phyloP scores from a whole-genome alignment of 768 basidiomycete genomes.

The Artomyces pyxidatus region DNA sequence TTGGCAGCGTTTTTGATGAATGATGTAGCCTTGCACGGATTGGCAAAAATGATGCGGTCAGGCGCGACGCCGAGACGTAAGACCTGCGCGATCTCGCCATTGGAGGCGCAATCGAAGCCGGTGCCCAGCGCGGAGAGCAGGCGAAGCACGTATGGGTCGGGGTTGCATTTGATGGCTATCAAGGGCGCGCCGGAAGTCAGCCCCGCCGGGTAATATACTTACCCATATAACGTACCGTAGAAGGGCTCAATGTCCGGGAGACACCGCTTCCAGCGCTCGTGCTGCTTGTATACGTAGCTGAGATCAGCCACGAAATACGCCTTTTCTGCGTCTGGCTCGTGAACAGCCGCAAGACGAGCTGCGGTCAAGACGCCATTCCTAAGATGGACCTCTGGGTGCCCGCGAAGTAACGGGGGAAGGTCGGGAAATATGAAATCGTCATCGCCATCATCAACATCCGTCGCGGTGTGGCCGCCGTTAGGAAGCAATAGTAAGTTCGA shows the following conservation, averaged over 20 bases:
- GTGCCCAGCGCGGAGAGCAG: constrained; percentile 84
- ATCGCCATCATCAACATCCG: not conserved
- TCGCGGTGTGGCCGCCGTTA: too few species aligned
- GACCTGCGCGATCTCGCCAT: constrained; percentile 82
- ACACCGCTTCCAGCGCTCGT: constrained; percentile 68
- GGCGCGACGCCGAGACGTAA: constrained; percentile 67
- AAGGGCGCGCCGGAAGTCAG: constrained; percentile 45
- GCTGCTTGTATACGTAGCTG: constrained; percentile 76
- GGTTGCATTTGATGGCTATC: constrained; percentile 94
- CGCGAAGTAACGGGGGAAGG: constrained; percentile 59
- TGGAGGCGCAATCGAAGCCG: constrained; percentile 97
- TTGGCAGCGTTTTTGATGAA: constrained; percentile 83
- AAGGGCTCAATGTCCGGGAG: constrained; percentile 88
- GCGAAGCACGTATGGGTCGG: constrained; percentile 89
- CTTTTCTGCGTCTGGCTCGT: constrained; percentile 72
- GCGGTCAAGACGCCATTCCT: constrained; percentile 71
- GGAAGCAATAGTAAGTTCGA: too few species aligned
- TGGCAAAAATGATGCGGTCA: constrained; percentile 89
- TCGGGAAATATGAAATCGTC: constrained; percentile 47
- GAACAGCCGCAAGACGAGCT: constrained; percentile 38
- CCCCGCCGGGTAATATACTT: constrained; percentile 30
- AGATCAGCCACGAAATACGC: constrained; percentile 98
- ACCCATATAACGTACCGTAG: constrained; percentile 59
- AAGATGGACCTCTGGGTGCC: constrained; percentile 68
- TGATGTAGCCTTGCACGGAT: constrained; percentile 95